Conservation (phyloP, 306 rosid genomes). For the Dryas octopetala region DNA sequence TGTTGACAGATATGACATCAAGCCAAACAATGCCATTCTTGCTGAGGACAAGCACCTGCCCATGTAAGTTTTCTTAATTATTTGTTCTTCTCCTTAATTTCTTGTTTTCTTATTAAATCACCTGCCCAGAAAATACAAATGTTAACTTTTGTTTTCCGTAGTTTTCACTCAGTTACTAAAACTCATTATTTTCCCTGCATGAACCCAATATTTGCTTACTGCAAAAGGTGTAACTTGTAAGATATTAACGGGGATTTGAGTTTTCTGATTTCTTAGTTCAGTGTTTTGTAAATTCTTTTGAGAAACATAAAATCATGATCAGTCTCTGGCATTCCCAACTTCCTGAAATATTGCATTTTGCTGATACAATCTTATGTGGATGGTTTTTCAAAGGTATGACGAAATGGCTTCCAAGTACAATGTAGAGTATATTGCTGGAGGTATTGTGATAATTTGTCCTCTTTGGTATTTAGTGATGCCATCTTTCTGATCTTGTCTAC, state of each 20-base stretch:
- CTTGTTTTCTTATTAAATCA: not conserved
- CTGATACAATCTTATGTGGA: not conserved
- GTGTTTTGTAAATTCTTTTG: not conserved
- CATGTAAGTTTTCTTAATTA: constrained; percentile 47
- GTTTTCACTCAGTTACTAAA: not conserved
- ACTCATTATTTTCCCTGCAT: not conserved
- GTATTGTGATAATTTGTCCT: constrained; percentile 36
- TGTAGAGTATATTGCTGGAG: constrained; percentile 97
- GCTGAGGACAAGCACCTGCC: constrained; percentile 92
- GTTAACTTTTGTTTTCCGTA: not conserved
- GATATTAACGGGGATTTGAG: not conserved
- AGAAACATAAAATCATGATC: not conserved
- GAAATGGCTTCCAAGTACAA: constrained; percentile 55
- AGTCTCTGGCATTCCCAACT: not conserved
- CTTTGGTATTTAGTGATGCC: not conserved
- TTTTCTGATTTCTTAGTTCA: not conserved
- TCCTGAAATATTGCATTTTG: not conserved
- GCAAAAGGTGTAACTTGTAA: not conserved
- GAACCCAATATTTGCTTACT: not conserved
- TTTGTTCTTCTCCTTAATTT: not conserved
- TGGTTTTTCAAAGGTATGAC: constrained; percentile 58
- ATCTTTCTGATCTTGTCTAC: not conserved
- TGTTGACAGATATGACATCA: constrained; percentile 61
- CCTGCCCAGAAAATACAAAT: not conserved
- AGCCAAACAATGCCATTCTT: constrained; percentile 78